Evolutionary conservation across 2,329 filamentous ascomycete genomes (phyloP).

Genomic region (Lecanosticta acicola): DNA sequence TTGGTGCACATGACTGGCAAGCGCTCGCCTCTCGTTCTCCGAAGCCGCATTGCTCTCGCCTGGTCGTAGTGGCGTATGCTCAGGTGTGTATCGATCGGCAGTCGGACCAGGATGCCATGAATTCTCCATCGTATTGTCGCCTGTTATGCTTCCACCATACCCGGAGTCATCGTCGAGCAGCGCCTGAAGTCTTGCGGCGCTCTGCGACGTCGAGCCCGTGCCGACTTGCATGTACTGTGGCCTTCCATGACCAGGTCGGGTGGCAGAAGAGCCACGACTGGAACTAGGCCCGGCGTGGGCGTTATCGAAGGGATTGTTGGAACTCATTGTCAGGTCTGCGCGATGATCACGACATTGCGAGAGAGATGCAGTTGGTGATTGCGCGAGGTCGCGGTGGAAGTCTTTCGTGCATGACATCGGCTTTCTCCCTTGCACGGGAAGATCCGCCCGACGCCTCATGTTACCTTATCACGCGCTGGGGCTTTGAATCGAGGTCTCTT

Average conservation of each 20-base stretch:
- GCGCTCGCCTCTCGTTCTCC: slow-evolving; percentile 60
- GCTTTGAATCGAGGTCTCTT: slow-evolving; percentile 2
- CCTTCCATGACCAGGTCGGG: slow-evolving; percentile 26
- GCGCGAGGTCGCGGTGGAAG: background rate
- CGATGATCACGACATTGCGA: slow-evolving; percentile 3
- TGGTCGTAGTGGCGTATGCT: slow-evolving; percentile 47
- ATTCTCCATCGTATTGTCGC: slow-evolving; percentile 53
- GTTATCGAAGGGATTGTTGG: slow-evolving; percentile 28
- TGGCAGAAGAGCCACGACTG: slow-evolving; percentile 23
- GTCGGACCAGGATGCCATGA: slow-evolving; percentile 53
- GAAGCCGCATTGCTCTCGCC: slow-evolving; percentile 46
- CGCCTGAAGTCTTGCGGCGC: slow-evolving; percentile 72
- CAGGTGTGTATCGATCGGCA: slow-evolving; percentile 53
- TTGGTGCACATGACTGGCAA: slow-evolving; percentile 83
- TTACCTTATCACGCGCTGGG: slow-evolving; percentile 1
- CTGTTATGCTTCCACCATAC: slow-evolving; percentile 72
- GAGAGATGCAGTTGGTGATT: background rate
- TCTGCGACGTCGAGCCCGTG: slow-evolving; percentile 71
- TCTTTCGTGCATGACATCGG: too few relatives aligned
- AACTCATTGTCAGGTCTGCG: slow-evolving; percentile 28
- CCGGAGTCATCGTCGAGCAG: slow-evolving; percentile 85
- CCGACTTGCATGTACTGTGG: slow-evolving; percentile 86
- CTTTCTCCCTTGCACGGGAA: too few relatives aligned
- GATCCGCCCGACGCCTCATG: too few relatives aligned
- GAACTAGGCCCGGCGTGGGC: slow-evolving; percentile 23